A percentile compares a stretch with the other conserved stretches of the same genome.
Evolutionary conservation across 1,284 basidiomycete species (phyloP).

Genomic region (Trichosporon asahii): DNA sequence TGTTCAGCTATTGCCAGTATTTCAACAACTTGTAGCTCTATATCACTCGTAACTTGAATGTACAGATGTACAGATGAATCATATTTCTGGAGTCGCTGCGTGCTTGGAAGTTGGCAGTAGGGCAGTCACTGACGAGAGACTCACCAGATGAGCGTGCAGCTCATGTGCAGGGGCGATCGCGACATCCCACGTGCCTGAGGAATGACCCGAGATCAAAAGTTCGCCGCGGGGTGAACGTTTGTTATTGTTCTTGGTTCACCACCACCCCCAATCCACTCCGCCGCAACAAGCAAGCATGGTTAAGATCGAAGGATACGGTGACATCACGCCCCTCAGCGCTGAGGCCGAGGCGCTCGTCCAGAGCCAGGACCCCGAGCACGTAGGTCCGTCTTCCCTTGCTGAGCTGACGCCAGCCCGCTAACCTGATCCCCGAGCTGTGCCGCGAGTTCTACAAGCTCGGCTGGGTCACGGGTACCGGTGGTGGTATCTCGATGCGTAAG

Average conservation of each 20-base stretch:
- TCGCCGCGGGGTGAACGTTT: not conserved
- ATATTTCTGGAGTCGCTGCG: not conserved
- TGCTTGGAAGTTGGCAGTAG: not conserved
- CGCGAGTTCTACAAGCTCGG: slow-evolving; percentile 57
- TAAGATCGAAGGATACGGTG: slow-evolving; percentile 23
- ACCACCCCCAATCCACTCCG: not conserved
- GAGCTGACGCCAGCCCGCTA: slow-evolving; percentile 62
- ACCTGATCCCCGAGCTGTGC: slow-evolving; percentile 74
- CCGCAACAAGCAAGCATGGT: not conserved
- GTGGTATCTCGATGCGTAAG: slow-evolving; percentile 65
- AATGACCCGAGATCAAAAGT: not conserved
- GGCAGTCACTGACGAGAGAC: not conserved
- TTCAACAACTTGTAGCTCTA: slow-evolving; percentile 11
- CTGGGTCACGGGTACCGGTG: slow-evolving; percentile 62
- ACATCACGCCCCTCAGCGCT: slow-evolving; percentile 22
- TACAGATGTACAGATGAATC: slow-evolving; percentile 1
- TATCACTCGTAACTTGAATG: not conserved
- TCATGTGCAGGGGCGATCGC: not conserved
- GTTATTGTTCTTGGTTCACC: slow-evolving; percentile 1
- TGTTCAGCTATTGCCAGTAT: slow-evolving; percentile 5
- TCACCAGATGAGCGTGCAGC: not conserved
- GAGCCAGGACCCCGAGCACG: slow-evolving; percentile 53
- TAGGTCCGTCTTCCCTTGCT: slow-evolving; percentile 25
- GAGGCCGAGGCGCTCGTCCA: slow-evolving; percentile 48
- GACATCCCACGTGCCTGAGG: slow-evolving; percentile 4